phyloP scores from a whole-genome alignment of 75 land plant species.

The Cunninghamia lanceolata region DNA sequence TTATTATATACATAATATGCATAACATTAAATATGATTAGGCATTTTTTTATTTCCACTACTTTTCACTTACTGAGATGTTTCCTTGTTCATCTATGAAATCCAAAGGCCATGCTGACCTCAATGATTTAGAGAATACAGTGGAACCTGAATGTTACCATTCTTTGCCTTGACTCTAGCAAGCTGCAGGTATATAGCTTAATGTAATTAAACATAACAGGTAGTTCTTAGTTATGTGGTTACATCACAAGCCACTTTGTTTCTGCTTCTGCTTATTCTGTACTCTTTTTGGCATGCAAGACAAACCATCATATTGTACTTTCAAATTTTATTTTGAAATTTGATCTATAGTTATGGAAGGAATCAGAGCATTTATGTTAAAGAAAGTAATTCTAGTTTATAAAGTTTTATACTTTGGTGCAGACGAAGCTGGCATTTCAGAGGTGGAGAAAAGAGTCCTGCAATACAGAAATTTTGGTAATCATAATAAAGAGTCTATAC shows the following conservation, averaged over 20 bases:
- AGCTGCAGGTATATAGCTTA: background rate
- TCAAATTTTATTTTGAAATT: background rate
- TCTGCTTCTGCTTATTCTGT: background rate
- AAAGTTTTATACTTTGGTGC: background rate
- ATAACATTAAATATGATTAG: too few species aligned
- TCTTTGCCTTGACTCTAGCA: background rate
- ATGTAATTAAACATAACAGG: too few species aligned
- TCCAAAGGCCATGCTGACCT: too few species aligned
- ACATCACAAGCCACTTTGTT: background rate
- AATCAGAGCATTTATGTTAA: background rate
- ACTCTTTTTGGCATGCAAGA: background rate
- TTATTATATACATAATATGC: background rate
- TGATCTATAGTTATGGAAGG: background rate
- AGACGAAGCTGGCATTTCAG: background rate
- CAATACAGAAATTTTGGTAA: background rate
- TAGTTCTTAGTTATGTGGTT: background rate
- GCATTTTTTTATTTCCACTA: too few species aligned
- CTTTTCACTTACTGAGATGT: too few species aligned
- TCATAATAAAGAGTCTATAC: background rate
- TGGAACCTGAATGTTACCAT: too few species aligned
- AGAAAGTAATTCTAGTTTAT: background rate
- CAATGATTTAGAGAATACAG: too few species aligned
- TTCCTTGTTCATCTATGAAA: too few species aligned
- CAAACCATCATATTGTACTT: too few species aligned
- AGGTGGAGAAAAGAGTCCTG: conserved; percentile 6